phyloP scores from a whole-genome alignment of 1,284 basidiomycete species.

The Boletus mariae region DNA sequence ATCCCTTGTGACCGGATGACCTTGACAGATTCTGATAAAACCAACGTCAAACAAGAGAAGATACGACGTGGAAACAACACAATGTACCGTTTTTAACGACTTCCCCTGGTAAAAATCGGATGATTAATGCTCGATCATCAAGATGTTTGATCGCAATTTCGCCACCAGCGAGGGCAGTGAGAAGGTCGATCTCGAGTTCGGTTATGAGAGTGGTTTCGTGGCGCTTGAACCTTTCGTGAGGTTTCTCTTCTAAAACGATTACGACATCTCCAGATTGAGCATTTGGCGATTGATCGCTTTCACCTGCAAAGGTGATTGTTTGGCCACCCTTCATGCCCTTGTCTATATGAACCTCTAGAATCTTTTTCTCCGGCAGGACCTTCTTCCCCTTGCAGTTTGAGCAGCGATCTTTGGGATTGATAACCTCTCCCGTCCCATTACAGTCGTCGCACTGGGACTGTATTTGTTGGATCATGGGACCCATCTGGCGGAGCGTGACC shows the following conservation, averaged over 20 bases:
- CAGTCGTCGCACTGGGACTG: conserved; percentile 96
- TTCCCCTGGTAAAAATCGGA: conserved; percentile 87
- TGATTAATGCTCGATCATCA: conserved; percentile 86
- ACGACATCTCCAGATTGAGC: conserved; percentile 94
- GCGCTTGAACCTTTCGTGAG: conserved; percentile 88
- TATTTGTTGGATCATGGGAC: conserved; percentile 99
- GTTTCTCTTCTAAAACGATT: conserved; percentile 96
- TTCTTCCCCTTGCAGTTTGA: conserved; percentile 95
- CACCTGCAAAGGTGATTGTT: conserved; percentile 91
- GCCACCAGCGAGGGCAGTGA: conserved; percentile 93
- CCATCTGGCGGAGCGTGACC: conserved; percentile 92
- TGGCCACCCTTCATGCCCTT: conserved; percentile 99
- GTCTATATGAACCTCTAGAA: conserved; percentile 98
- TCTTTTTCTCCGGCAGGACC: conserved; percentile 92
- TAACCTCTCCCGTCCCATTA: conserved; percentile 87
- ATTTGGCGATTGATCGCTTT: conserved; percentile 94
- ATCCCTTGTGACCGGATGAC: conserved; percentile 94
- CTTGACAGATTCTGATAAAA: conserved; percentile 73
- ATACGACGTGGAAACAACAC: conserved; percentile 5
- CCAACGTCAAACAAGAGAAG: conserved; percentile 8
- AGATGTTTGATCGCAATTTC: conserved; percentile 90
- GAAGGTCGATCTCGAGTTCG: conserved; percentile 88
- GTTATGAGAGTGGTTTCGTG: conserved; percentile 90
- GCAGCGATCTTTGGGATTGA: conserved; percentile 94
- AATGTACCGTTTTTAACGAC: conserved; percentile 87